Percentiles rank a stretch among this genome's conserved stretches.
Evolutionary conservation across 805 yeast genomes (phyloP).

Genomic region (Ogataea henricii): DNA sequence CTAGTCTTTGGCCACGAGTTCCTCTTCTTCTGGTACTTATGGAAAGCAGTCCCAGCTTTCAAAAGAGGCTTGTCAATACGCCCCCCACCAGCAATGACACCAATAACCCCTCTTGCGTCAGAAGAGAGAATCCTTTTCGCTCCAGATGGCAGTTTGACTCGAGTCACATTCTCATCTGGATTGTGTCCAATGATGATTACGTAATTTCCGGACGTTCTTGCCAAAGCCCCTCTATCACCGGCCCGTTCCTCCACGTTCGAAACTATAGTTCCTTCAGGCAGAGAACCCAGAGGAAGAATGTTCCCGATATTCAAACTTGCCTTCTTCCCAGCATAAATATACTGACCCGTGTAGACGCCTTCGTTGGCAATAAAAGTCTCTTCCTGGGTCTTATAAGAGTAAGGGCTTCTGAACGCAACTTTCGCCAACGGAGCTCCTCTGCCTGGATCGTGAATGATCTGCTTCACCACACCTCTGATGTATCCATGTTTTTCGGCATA

Average conservation of each 20-base stretch:
- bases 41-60: slow-evolving; percentile 99
- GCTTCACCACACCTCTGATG: slow-evolving; percentile 98
- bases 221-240: slow-evolving; percentile 99
- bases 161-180: slow-evolving; percentile 97
- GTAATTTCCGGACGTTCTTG: slow-evolving; percentile 99
- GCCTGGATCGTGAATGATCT: slow-evolving; percentile 98
- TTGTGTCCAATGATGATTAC: slow-evolving; percentile 98
- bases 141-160: slow-evolving; percentile 98
- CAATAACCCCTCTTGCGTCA: slow-evolving; percentile 98
- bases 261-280: slow-evolving; percentile 98
- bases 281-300: slow-evolving; percentile 91
- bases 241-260: slow-evolving; percentile 97
- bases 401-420: slow-evolving; percentile 98
- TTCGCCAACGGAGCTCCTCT: slow-evolving; percentile 99
- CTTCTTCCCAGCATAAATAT: slow-evolving; percentile 96
- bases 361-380: slow-evolving; percentile 98
- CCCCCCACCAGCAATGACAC: slow-evolving; percentile 99
- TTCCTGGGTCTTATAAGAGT: slow-evolving; percentile 94
- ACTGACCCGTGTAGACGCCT: slow-evolving; percentile 99
- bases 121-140: slow-evolving; percentile 95
- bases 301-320: slow-evolving; percentile 96
- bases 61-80: slow-evolving; percentile 98
- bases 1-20: slow-evolving; percentile 99
- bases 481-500: slow-evolving; percentile 99
- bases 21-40: slow-evolving; percentile 98